Percentiles rank a stretch among this genome's conserved stretches.
Conservation (phyloP, 805 yeast species). For the Yarrowia porcina region DNA sequence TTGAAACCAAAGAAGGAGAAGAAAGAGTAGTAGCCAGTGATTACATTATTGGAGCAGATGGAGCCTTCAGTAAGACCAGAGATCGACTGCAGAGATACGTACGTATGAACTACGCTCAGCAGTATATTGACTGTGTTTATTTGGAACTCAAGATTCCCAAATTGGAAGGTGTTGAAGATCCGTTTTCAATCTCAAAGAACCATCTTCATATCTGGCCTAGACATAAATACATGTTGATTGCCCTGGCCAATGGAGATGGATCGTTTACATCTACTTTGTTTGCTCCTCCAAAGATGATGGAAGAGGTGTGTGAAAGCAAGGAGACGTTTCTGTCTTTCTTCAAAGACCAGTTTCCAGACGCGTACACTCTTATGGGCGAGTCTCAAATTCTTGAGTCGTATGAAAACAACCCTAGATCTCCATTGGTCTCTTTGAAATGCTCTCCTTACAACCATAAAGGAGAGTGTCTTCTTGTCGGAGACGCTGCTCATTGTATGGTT, state of each 20-base stretch:
- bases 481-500: constrained; percentile 95
- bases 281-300: constrained; percentile 70
- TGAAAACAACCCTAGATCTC: constrained; percentile 64
- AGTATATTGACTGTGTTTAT: constrained; percentile 80
- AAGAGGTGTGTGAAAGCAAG: constrained; percentile 44
- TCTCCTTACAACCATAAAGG: constrained; percentile 65
- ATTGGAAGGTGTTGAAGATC: background rate
- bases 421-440: constrained; percentile 70
- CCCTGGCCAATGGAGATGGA: constrained; percentile 79
- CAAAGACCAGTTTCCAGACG: constrained; percentile 65
- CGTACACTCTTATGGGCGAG: constrained; percentile 61
- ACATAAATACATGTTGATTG: constrained; percentile 80
- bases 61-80: constrained; percentile 73
- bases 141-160: constrained; percentile 72
- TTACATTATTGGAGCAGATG: constrained; percentile 79
- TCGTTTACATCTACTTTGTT: constrained; percentile 88
- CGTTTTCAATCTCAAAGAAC: constrained; percentile 60
- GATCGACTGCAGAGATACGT: constrained; percentile 60
- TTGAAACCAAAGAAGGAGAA: constrained; percentile 25
- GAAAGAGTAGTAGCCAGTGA: constrained; percentile 42
- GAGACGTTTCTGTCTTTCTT: constrained; percentile 55
- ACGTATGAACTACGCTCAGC: constrained; percentile 69
- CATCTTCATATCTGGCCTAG: constrained; percentile 94
- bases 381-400: constrained; percentile 51
- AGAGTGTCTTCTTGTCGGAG: constrained; percentile 72